Base-by-base conservation (phyloP, 2,329 filamentous ascomycete genomes). In the Paecilomyces niveus region DNA sequence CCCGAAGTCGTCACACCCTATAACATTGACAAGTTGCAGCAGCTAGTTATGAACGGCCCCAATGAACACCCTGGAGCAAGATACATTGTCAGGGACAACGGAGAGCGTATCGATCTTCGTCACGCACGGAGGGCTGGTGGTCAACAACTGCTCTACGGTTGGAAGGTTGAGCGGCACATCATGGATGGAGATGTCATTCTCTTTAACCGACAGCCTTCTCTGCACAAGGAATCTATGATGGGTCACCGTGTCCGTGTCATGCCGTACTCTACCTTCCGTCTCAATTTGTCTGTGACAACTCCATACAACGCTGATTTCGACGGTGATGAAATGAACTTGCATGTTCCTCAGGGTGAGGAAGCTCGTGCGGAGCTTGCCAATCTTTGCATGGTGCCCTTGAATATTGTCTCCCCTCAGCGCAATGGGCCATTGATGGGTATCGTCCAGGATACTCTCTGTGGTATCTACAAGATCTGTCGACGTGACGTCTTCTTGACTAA, bases 181-280 rank as follows among this genome's bases (percentile, higher is more conserved):
- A 87, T 96, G 68, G 91, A 96, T 69, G 93, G 93, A 59, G 94
- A 99, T 75, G 95, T 91, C 65, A 97, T 99, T 77, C 92, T 99
- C 70, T 99, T 99, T 85, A 99, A 99, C 75, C 94, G 94, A 82
- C 94, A 99, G 73, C 94, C 94, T 0, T 99, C 94, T 35, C 82
- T 99, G 69, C 94, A 99, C 83, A 99, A 99, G 77, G 94, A 99
- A 73, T 99, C 94, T 61, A 99, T 99, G 94, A 99, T 99, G 95
- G 94, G 91, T 75, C 94, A 99, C 77, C 87, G 91, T 67, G 94
- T 99, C 63, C 88, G 89, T 61, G 94, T 99, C 61, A 97, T 99
- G 92, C 94, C 94, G 2, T 99, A 96, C 75, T 99, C 94, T 5
- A 99, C 94, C 1, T 99, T 99, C 81, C 88, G 94, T 63, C 84